Evolutionary conservation across 345 rosid genomes (phyloP).

Genomic region (Excoecaria cochinchinensis): DNA sequence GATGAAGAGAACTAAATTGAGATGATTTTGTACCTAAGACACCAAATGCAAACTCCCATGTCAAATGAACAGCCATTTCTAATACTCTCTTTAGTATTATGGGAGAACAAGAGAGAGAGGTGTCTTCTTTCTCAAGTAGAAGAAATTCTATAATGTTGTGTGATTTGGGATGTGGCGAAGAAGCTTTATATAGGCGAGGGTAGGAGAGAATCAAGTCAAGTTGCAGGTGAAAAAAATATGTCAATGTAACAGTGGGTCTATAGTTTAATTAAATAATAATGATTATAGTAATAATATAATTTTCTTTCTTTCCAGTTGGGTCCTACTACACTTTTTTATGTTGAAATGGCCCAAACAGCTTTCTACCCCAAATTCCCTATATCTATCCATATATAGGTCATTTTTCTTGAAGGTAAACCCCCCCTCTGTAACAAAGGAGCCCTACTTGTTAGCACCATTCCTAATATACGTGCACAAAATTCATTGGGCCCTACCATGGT

Average conservation of each 20-base stretch:
- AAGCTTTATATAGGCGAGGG: constrained; percentile 37
- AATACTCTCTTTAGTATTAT: background rate
- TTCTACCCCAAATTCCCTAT: constrained; percentile 27
- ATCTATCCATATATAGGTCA: constrained; percentile 15
- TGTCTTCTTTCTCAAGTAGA: background rate
- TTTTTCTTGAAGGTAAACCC: constrained; percentile 2
- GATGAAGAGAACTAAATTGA: background rate
- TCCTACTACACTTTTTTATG: constrained; percentile 19
- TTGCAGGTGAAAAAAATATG: constrained; percentile 16
- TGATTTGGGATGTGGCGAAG: background rate
- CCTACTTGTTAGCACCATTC: constrained; percentile 40
- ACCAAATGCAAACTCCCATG: constrained; percentile 23
- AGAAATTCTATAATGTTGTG: background rate
- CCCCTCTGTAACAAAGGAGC: background rate
- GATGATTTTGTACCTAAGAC: constrained; percentile 21
- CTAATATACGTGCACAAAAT: constrained; percentile 15
- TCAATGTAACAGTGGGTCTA: constrained; percentile 18
- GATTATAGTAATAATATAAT: background rate
- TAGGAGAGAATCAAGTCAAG: constrained; percentile 31
- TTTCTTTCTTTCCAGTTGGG: constrained; percentile 44
- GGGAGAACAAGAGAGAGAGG: background rate
- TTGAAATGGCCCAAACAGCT: constrained; percentile 24
- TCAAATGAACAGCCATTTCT: constrained; percentile 20
- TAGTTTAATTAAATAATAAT: too few species aligned
- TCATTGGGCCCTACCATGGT: constrained; percentile 28